Evolutionary conservation across 768 basidiomycete genomes (phyloP).

Genomic region (Tubosaeta sp.): DNA sequence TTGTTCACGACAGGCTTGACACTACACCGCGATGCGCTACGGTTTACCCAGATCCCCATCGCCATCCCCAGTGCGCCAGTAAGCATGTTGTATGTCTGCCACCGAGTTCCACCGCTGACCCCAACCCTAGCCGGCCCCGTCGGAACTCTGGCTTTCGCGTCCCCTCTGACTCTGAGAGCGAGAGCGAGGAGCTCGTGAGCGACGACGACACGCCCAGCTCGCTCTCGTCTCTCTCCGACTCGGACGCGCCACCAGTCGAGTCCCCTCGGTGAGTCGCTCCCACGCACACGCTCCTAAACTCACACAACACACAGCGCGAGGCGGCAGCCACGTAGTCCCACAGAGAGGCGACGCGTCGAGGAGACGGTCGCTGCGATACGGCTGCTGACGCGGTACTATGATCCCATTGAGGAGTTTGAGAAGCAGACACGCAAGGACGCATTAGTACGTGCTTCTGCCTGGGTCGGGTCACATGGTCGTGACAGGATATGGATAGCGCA

Average conservation of each 20-base stretch:
- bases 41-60: constrained; percentile 49
- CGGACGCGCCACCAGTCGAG: constrained; percentile 37
- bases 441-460: constrained; percentile 30
- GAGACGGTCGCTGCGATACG: constrained; percentile 47
- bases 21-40: constrained; percentile 43
- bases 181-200: constrained; percentile 30
- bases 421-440: constrained; percentile 45
- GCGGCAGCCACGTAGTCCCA: constrained; percentile 20
- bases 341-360: constrained; percentile 36
- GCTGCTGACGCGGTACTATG: constrained; percentile 39
- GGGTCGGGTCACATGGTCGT: not conserved
- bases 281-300: not conserved
- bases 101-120: not conserved
- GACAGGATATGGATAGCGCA: constrained; percentile 26
- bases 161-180: constrained; percentile 44
- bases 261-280: constrained; percentile 33
- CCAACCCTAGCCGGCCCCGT: constrained; percentile 17
- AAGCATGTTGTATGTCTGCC: constrained; percentile 9
- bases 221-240: constrained; percentile 36
- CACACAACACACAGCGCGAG: constrained; percentile 11
- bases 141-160: constrained; percentile 52
- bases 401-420: constrained; percentile 51
- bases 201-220: constrained; percentile 34
- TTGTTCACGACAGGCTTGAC: constrained; percentile 3
- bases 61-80: constrained; percentile 46